Base-by-base conservation (phyloP, 495 filamentous ascomycete species). In the Xylaria castorea region DNA sequence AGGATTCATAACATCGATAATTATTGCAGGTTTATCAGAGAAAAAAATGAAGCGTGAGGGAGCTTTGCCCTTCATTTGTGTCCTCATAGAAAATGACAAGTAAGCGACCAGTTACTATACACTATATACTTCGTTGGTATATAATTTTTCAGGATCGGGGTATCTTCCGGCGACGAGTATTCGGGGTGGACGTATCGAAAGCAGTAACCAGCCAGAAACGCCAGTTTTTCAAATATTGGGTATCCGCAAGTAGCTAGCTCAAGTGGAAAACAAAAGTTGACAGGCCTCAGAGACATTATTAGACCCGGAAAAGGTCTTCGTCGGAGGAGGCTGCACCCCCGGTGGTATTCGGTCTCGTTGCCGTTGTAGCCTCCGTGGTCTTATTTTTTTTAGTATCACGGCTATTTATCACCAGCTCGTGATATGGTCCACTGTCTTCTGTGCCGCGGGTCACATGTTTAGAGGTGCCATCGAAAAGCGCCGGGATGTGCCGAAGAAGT, bases 401-500 rank as follows among this genome's bases (percentile, higher is more conserved):
- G 50, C 58, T 71, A 25, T 62, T 61, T 9, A 71, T 63, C 11
- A 61, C 74, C 22, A 77, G 72, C 38, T 71, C 71, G 25, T 65
- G 68, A 42, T 77, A 77, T 1, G 72, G 74, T 0, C 75, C 75
- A 44, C 51, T 68, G 1, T 76, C 75, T 38, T 44, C 50, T 46
- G 70, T 61, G n/a, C 42, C 68, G 27, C 58, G 66, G 27, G 68
- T 75, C 46, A 66, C 67, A 25, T 67, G 66, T 12, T 71, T 70
- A 0, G 60, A 61, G 20, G 67, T 72, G 16, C 50, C 65, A 22
- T 73, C 71, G 40, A 73, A 69, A 0, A 76, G 34, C 7, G 40
- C 48, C 34, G 75, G 66, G 12, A 77, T 74, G 32, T 77, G 72
- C 16, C 70, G 75, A 6, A 79, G 71, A 3, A 79, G 36, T 1